phyloP scores from a whole-genome alignment of 495 filamentous ascomycete species.

The Neurospora sublineolata region DNA sequence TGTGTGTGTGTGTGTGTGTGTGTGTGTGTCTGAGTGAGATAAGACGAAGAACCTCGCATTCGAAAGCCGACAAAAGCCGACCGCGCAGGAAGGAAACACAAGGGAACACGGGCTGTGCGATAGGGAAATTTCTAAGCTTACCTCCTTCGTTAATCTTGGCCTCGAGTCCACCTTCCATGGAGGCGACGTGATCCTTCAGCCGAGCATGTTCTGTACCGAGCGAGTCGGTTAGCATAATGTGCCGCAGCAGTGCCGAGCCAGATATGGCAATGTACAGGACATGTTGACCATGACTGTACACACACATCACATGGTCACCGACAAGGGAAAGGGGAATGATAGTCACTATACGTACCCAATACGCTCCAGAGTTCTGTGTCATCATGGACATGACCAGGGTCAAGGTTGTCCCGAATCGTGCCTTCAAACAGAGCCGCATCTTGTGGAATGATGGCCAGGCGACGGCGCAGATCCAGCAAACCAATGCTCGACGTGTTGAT shows the following conservation, averaged over 20 bases:
- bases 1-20: too few species aligned
- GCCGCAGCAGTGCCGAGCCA: slow-evolving; percentile 2
- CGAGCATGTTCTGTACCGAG: slow-evolving; percentile 68
- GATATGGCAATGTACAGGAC: not conserved
- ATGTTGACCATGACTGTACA: slow-evolving; percentile 8
- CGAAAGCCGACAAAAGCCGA: slow-evolving; percentile 29
- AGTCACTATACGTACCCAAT: slow-evolving; percentile 53
- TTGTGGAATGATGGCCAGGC: slow-evolving; percentile 95
- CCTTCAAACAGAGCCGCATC: slow-evolving; percentile 97
- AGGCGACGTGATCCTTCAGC: slow-evolving; percentile 78
- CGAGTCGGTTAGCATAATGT: slow-evolving; percentile 12
- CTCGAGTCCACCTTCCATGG: slow-evolving; percentile 84
- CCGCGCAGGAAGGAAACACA: slow-evolving; percentile 7
- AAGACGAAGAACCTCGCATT: not conserved
- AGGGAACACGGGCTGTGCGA: slow-evolving; percentile 3
- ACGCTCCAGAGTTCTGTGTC: slow-evolving; percentile 98
- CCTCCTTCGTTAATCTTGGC: slow-evolving; percentile 88
- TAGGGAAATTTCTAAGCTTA: slow-evolving; percentile 32
- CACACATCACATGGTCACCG: slow-evolving; percentile 3
- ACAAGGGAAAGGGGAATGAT: slow-evolving; percentile 14
- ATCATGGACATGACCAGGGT: slow-evolving; percentile 89
- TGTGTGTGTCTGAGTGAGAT: not conserved
- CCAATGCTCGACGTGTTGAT: slow-evolving; percentile 87
- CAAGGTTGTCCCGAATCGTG: slow-evolving; percentile 88
- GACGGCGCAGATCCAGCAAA: slow-evolving; percentile 73